Conservation (phyloP, 2,329 filamentous ascomycete genomes). For the Nectriaceae sp. region DNA sequence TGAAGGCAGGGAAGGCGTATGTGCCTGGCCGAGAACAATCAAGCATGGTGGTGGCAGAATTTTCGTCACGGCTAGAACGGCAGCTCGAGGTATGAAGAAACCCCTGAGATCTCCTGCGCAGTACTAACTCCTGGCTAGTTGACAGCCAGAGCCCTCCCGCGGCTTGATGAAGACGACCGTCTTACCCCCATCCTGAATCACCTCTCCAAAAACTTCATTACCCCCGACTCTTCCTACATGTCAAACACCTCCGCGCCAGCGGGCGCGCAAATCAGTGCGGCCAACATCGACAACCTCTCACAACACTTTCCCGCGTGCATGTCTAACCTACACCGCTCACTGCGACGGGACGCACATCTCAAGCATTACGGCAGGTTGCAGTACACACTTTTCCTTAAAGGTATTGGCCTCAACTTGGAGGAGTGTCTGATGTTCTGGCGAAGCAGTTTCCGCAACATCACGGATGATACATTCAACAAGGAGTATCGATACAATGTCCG, state of each 20-base stretch:
- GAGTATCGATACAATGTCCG: conserved; percentile 97
- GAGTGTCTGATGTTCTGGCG: conserved; percentile 94
- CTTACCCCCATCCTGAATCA: conserved; percentile 70
- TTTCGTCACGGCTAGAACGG: conserved; percentile 74
- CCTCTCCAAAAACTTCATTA: conserved; percentile 93
- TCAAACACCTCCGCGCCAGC: conserved; percentile 63
- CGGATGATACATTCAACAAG: conserved; percentile 95
- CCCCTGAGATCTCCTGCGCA: background rate
- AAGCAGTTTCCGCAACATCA: conserved; percentile 78
- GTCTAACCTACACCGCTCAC: conserved; percentile 82
- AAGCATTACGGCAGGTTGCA: conserved; percentile 94
- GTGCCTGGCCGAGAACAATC: conserved; percentile 85
- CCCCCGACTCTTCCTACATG: conserved; percentile 80
- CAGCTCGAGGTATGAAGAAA: conserved; percentile 71
- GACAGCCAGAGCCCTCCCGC: conserved; percentile 86
- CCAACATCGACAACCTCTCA: conserved; percentile 77
- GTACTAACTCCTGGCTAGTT: conserved; percentile 49
- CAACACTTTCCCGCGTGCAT: conserved; percentile 91
- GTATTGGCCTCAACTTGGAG: conserved; percentile 88
- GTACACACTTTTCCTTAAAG: conserved; percentile 96
- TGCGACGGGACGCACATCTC: conserved; percentile 85
- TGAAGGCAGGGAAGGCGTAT: conserved; percentile 84
- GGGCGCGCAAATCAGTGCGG: conserved; percentile 74
- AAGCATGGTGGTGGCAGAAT: conserved; percentile 88
- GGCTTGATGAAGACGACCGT: conserved; percentile 94